phyloP scores from a whole-genome alignment of 2,329 filamentous ascomycete species.

The Cladosporium sp. region DNA sequence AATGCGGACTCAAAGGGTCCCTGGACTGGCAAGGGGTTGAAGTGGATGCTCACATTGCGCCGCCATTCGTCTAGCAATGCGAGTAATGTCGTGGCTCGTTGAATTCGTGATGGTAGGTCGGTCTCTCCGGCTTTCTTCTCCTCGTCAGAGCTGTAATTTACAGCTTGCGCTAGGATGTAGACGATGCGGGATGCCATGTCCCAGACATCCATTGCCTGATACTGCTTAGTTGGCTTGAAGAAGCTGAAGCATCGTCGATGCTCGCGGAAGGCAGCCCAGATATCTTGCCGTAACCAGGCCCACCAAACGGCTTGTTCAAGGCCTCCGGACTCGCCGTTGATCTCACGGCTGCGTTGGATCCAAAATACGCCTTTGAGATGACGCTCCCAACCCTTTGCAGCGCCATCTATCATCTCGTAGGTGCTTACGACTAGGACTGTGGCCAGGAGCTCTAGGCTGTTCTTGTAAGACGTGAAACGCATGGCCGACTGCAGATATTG shows the following conservation, averaged over 20 bases:
- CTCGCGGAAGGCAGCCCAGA: slow-evolving; percentile 61
- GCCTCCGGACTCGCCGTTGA: slow-evolving; percentile 54
- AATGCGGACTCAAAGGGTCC: slow-evolving; percentile 42
- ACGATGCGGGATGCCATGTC: slow-evolving; percentile 52
- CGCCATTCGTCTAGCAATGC: slow-evolving; percentile 50
- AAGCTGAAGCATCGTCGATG: slow-evolving; percentile 53
- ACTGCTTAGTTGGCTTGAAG: slow-evolving; percentile 51
- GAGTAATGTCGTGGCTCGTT: slow-evolving; percentile 38
- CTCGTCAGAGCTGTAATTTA: slow-evolving; percentile 56
- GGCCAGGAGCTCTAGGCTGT: slow-evolving; percentile 53
- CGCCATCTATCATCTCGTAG: slow-evolving; percentile 62
- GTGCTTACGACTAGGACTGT: slow-evolving; percentile 58
- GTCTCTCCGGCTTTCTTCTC: slow-evolving; percentile 41
- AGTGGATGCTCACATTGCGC: slow-evolving; percentile 40
- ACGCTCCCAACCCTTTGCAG: slow-evolving; percentile 54
- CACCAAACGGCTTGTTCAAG: slow-evolving; percentile 59
- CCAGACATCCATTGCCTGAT: slow-evolving; percentile 45
- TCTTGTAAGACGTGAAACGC: slow-evolving; percentile 53
- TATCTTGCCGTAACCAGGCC: slow-evolving; percentile 56
- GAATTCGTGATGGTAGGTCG: slow-evolving; percentile 38
- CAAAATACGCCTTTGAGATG: slow-evolving; percentile 62
- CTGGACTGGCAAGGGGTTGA: slow-evolving; percentile 37
- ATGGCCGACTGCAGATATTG: slow-evolving; percentile 58
- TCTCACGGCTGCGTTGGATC: slow-evolving; percentile 59
- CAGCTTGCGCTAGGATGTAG: slow-evolving; percentile 52